Conservation (phyloP, 2,329 filamentous ascomycete species). For the Trichoderma guizhouense region DNA sequence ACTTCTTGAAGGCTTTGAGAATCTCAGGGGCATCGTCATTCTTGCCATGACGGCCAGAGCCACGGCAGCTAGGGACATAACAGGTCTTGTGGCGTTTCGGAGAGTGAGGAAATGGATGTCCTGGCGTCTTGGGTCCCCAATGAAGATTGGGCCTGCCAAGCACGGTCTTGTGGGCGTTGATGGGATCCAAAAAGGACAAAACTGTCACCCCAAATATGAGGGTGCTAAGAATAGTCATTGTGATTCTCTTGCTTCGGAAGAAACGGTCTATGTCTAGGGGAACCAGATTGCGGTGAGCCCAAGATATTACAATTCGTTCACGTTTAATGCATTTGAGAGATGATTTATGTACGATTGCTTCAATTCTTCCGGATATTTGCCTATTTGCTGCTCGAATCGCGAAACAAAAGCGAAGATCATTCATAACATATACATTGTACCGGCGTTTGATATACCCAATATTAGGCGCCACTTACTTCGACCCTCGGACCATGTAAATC, state of each 20-base stretch:
- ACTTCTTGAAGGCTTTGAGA: background rate
- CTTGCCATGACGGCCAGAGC: background rate
- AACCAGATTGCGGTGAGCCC: background rate
- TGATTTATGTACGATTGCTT: background rate
- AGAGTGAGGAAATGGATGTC: background rate
- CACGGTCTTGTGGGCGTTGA: background rate
- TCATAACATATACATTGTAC: background rate
- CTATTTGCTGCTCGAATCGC: background rate
- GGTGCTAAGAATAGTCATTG: background rate
- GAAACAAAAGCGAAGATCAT: background rate
- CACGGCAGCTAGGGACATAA: background rate
- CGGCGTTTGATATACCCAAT: background rate
- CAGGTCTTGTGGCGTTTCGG: constrained; percentile 2
- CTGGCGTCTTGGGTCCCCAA: constrained; percentile 6
- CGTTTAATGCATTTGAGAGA: background rate
- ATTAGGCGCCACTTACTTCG: background rate
- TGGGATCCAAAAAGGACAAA: background rate
- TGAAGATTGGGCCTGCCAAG: background rate
- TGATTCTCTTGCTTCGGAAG: too few relatives aligned
- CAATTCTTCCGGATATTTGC: constrained; percentile 1
- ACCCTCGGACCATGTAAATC: background rate
- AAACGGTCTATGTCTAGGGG: background rate
- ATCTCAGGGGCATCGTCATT: background rate
- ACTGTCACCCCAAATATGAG: background rate
- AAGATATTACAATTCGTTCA: background rate